Base-by-base conservation (phyloP, 1,139 yeast species). In the Nakaseomyces delphensis region DNA sequence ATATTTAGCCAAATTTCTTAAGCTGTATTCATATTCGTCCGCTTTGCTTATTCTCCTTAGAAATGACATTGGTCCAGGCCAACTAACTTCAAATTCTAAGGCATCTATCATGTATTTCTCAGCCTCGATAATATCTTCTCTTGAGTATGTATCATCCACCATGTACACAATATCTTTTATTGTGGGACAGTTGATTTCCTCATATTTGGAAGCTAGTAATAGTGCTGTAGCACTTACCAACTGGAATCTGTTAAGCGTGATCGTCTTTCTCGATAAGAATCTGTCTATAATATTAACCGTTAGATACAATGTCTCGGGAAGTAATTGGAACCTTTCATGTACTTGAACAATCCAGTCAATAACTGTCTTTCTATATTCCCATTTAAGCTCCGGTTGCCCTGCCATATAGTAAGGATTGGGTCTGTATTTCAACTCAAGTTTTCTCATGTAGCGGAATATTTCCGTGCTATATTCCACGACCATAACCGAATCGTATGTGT, bases 31-130 rank as follows among this genome's bases (percentile, higher is more conserved):
- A 64, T 89, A 89, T 60, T 86, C 94, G 65, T 89, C 97, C 14
- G 96, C 96, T 65, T 89, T 89, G 43, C 95, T 83, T 2, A 91
- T 84, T 52, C 96, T 76, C 60, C 96, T 76, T 50, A 89, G 69
- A 56, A 87, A 89, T 32, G 94, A 82, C 96, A 89, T 87, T 44
- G 97, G 97, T 9, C 96, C 96, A 0, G 97, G 96, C 86, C 89
- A 87, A 27, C 96, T 95, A 74, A 89, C 78, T 61, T 89, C 95
- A 63, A 87, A 89, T 53, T 85, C 86, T 48, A 89, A 71, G 43
- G 85, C 81, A 56, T 84, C 91, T 56, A 89, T 82, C 95, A 89
- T 85, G 62, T 80, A 87, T 55, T 91, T 72, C 65, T 89, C 97
- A 3, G 96, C 96, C 59, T 77, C 78, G 48, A 86, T 70, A 48